Base-by-base conservation (phyloP, 1,139 yeast species). In the Petasospora rhodanensis region DNA sequence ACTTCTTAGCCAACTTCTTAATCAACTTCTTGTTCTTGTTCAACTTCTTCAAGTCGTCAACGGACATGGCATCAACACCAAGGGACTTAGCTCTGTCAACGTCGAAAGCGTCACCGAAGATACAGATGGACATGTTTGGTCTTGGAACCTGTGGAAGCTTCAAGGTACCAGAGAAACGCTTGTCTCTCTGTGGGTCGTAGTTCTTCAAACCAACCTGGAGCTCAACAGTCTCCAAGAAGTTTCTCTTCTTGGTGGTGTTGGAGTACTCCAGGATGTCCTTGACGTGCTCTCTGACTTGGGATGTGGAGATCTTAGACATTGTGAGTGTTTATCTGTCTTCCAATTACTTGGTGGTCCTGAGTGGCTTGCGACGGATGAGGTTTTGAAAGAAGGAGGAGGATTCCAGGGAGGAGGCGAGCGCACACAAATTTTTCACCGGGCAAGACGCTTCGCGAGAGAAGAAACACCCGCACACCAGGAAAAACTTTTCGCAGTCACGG, bases 111-210 rank as follows among this genome's bases (percentile, higher is more conserved):
- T 93, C 98, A 82, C 98, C 99, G 62, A 93, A 91, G 67, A 93
- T 87, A 76, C 98, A 93, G 77, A 93, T 73, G 73, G 97, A 85
- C 97, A 93, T 86, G 96, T 91, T 91, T 75, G 99, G 99, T 81
- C 99, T 93, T 77, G 98, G 98, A 57, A 94, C 96, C 67, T 81
- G 81, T 66, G 99, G 99, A 63, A 93, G 80, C 77, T 82, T 91
- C 76, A 93, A 82, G 65, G 97, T 67, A 78, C 99, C 99, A 68
- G 97, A 89, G 97, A 93, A 93, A 86, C 99, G 97, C 91, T 93
- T 93, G 75, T 93, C 99, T 84, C 99, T 89, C 79, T 93, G 98
- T 68, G 99, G 97, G 73, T 93, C 99, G 76, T 93, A 93, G 95
- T 91, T 91, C 91, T 93, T 93, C 64, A 93, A 81, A 70, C 98